Base-by-base conservation (phyloP, 805 yeast species). In the Sungouiella thailandica region DNA sequence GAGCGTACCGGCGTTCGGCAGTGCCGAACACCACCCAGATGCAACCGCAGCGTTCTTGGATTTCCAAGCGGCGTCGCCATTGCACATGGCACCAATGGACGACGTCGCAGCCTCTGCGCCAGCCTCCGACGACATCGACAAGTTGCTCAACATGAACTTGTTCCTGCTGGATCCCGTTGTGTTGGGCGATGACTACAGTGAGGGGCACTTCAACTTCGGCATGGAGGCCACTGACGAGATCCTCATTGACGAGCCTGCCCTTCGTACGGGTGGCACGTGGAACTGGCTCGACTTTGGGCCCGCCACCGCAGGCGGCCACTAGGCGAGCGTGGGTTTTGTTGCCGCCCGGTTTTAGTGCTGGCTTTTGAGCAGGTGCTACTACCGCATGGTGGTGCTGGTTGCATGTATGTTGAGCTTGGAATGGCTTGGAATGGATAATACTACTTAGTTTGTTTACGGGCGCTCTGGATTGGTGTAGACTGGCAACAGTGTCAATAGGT, bases 281-380 rank as follows among this genome's bases (percentile, higher is more conserved):
- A 64, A 60, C 44, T 64, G 70, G 70, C 43, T 64, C 17, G 70
- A 64, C 31, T 62, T 62, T 32, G 53, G 55, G 10, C 57, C 61
- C 12, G 41, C 61, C 3, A 31, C 55, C 9, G 31, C 26, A 17
- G 20, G 30, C 11, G 30, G 30, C 17, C 30, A 28, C 18, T 28
- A 20, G 17, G 28, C 10, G 12, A n/a, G n/a, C n/a, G n/a, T n/a
- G n/a, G n/a, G n/a, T n/a, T n/a, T n/a, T n/a, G n/a, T n/a, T n/a
- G n/a, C n/a, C n/a, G n/a, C n/a, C n/a, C n/a, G n/a, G n/a, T n/a
- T n/a, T n/a, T n/a, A n/a, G n/a, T n/a, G n/a, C n/a, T n/a, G n/a
- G n/a, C n/a, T n/a, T n/a, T n/a, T n/a, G n/a, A n/a, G n/a, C n/a
- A n/a, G n/a, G n/a, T n/a, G n/a, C n/a, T n/a, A n/a, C n/a, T n/a